Conservation (phyloP, 768 basidiomycete species). For the Suillus discolor region DNA sequence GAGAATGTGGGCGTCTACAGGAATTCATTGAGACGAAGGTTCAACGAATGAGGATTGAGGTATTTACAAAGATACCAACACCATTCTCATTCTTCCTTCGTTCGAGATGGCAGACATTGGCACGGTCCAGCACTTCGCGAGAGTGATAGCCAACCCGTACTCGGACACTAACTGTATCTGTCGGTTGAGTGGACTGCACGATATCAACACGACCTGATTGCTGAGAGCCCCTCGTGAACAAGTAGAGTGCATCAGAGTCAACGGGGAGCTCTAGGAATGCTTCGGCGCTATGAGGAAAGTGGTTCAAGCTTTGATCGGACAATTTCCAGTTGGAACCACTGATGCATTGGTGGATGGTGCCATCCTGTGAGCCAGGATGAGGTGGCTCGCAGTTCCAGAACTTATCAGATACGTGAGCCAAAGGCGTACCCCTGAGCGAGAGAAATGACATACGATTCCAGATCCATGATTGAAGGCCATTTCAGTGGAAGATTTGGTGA, state of each 20-base stretch:
- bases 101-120: constrained; percentile 33
- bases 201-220: constrained; percentile 33
- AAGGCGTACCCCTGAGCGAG: neutral
- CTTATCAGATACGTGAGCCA: neutral
- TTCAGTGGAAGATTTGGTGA: constrained; percentile 1
- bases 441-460: neutral
- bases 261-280: constrained; percentile 32
- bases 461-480: constrained; percentile 1
- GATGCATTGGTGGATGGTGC: constrained; percentile 17
- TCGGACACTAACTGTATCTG: constrained; percentile 31
- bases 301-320: constrained; percentile 7
- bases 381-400: neutral
- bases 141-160: constrained; percentile 26
- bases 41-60: neutral
- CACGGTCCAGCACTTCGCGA: constrained; percentile 21
- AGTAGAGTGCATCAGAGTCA: constrained; percentile 30
- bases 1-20: constrained; percentile 37
- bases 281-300: constrained; percentile 29
- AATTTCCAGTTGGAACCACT: constrained; percentile 22
- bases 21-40: neutral
- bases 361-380: constrained; percentile 4
- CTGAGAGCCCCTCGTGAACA: constrained; percentile 31
- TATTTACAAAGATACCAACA: constrained; percentile 37
- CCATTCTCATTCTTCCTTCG: constrained; percentile 27
- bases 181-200: constrained; percentile 29